A percentile compares a stretch with the other conserved stretches of the same genome.
phyloP scores from a whole-genome alignment of 2,329 filamentous ascomycete genomes.

The Penicillium sp. region DNA sequence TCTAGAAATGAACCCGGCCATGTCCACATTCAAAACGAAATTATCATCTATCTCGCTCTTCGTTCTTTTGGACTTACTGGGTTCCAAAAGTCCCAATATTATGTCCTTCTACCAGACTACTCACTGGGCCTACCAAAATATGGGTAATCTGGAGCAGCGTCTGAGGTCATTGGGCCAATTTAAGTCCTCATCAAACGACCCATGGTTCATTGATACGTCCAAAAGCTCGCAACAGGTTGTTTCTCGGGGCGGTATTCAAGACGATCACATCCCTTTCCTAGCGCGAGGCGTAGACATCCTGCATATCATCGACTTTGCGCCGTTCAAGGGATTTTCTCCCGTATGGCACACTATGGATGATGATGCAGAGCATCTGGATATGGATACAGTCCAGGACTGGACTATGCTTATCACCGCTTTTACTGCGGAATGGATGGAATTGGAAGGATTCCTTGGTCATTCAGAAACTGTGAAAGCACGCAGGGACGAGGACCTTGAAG shows the following conservation, averaged over 20 bases:
- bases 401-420: conserved; percentile 80
- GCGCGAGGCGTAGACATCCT: conserved; percentile 80
- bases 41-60: conserved; percentile 83
- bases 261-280: conserved; percentile 94
- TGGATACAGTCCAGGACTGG: conserved; percentile 82
- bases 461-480: neutral
- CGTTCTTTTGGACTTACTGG: conserved; percentile 86
- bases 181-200: conserved; percentile 54
- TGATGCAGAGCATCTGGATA: conserved; percentile 80
- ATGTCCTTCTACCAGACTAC: conserved; percentile 88
- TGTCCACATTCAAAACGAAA: conserved; percentile 72
- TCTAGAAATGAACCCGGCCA: conserved; percentile 62
- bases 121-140: conserved; percentile 85
- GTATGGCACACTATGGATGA: conserved; percentile 89
- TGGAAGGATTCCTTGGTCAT: conserved; percentile 59
- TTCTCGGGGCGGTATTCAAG: conserved; percentile 59
- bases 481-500: conserved; percentile 9
- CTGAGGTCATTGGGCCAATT: conserved; percentile 68
- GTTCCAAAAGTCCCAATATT: conserved; percentile 65
- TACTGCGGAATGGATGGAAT: conserved; percentile 86
- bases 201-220: conserved; percentile 66
- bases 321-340: conserved; percentile 60
- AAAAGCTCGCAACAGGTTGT: conserved; percentile 55
- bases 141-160: conserved; percentile 73
- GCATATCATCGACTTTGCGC: conserved; percentile 78